Evolutionary conservation across 495 filamentous ascomycete species (phyloP).

Genomic region (Penicillium macrosclerotiorum): DNA sequence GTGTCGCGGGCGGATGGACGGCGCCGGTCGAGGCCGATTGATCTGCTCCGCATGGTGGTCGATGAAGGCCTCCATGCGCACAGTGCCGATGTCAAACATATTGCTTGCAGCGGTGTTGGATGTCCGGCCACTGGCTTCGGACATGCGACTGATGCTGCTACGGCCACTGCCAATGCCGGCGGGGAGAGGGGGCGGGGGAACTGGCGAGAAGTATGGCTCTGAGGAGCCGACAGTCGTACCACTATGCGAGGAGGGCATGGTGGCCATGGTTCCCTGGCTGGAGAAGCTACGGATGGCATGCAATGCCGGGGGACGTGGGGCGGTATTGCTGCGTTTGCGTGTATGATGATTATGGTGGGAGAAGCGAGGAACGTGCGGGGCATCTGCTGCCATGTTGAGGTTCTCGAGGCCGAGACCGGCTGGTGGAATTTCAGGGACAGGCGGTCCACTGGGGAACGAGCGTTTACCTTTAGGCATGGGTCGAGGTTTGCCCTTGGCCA

Average conservation of each 20-base stretch:
- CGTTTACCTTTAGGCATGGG: constrained; percentile 44
- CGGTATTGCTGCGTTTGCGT: constrained; percentile 83
- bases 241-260: constrained; percentile 36
- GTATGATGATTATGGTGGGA: constrained; percentile 67
- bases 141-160: constrained; percentile 44
- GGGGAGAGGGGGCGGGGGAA: constrained; percentile 11
- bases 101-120: constrained; percentile 32
- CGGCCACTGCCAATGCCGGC: constrained; percentile 34
- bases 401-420: constrained; percentile 22
- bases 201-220: constrained; percentile 49
- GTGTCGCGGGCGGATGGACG: constrained; percentile 22
- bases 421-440: constrained; percentile 35
- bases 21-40: constrained; percentile 24
- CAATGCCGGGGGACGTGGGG: constrained; percentile 62
- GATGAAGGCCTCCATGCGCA: constrained; percentile 94
- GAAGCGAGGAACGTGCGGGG: constrained; percentile 78
- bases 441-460: constrained; percentile 34
- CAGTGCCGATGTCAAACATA: constrained; percentile 72
- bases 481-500: constrained; percentile 76
- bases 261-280: constrained; percentile 52
- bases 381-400: constrained; percentile 64
- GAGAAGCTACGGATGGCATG: constrained; percentile 69
- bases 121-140: constrained; percentile 40
- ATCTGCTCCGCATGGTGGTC: constrained; percentile 37
- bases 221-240: constrained; percentile 54